phyloP scores from a whole-genome alignment of 2,329 filamentous ascomycete species.

The Fusarium sp. region DNA sequence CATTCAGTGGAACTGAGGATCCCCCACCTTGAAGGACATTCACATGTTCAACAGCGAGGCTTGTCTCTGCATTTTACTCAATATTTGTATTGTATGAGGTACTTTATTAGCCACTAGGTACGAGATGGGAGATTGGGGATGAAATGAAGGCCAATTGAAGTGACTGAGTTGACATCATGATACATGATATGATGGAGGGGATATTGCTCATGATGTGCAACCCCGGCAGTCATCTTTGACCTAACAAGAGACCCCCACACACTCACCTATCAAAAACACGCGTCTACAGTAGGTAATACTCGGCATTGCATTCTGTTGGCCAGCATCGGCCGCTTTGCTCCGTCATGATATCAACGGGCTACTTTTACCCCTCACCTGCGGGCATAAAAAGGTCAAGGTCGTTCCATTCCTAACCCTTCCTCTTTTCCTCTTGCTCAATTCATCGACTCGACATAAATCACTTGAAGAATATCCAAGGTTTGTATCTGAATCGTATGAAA shows the following conservation, averaged over 20 bases:
- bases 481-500: constrained; percentile 2
- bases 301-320: constrained; percentile 32
- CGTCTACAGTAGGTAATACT: constrained; percentile 18
- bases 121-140: background rate
- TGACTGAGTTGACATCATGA: constrained; percentile 8
- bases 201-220: constrained; percentile 10
- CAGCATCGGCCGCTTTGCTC: constrained; percentile 18
- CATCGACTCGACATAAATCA: background rate
- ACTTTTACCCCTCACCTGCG: constrained; percentile 41
- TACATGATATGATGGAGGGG: constrained; percentile 8
- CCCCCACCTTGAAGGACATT: constrained; percentile 4
- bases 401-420: background rate
- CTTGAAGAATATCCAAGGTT: constrained; percentile 29
- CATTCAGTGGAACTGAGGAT: constrained; percentile 16
- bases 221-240: constrained; percentile 2
- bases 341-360: constrained; percentile 32
- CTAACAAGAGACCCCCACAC: constrained; percentile 14
- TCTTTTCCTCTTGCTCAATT: constrained; percentile 4
- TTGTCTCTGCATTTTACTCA: background rate
- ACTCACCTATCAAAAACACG: constrained; percentile 1
- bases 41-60: background rate
- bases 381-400: constrained; percentile 30
- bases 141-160: background rate
- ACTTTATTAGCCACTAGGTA: fast-evolving
- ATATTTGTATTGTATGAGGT: background rate